phyloP scores from a whole-genome alignment of 2,329 filamentous ascomycete species.

The Fusarium clavum region DNA sequence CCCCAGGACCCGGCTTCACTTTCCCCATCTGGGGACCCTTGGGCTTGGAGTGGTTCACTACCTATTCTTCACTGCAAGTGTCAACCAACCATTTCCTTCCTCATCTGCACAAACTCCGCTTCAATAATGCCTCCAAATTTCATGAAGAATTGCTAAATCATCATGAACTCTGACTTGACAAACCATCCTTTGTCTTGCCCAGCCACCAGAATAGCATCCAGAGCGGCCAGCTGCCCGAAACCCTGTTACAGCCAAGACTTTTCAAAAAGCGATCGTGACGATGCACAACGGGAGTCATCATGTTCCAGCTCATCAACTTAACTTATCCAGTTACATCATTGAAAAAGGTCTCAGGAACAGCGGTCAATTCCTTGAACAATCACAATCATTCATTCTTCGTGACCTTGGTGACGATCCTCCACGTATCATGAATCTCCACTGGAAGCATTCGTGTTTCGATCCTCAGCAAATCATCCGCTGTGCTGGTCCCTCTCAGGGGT shows the following conservation, averaged over 20 bases:
- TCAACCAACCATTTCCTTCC: constrained; percentile 18
- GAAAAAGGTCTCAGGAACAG: constrained; percentile 23
- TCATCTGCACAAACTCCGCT: constrained; percentile 28
- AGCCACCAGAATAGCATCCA: not conserved
- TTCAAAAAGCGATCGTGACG: constrained; percentile 38
- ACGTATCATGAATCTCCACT: constrained; percentile 36
- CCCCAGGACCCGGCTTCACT: constrained; percentile 16
- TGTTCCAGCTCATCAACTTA: constrained; percentile 23
- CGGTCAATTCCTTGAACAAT: constrained; percentile 23
- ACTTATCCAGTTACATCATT: constrained; percentile 26
- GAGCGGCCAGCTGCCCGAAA: constrained; percentile 10
- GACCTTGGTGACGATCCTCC: constrained; percentile 31
- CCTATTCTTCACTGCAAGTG: constrained; percentile 12
- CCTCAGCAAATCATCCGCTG: constrained; percentile 26
- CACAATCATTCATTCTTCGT: constrained; percentile 7
- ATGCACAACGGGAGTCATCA: constrained; percentile 24
- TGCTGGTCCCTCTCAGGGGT: not conserved
- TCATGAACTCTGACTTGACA: constrained; percentile 26
- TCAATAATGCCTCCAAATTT: constrained; percentile 26
- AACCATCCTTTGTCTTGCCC: constrained; percentile 1
- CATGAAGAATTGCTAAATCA: constrained; percentile 23
- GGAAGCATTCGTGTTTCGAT: constrained; percentile 24
- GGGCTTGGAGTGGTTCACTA: constrained; percentile 13
- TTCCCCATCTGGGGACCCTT: constrained; percentile 37
- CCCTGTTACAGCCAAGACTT: constrained; percentile 42